Conservation (phyloP, 805 yeast species). For the Lipomyces chichibuensis region DNA sequence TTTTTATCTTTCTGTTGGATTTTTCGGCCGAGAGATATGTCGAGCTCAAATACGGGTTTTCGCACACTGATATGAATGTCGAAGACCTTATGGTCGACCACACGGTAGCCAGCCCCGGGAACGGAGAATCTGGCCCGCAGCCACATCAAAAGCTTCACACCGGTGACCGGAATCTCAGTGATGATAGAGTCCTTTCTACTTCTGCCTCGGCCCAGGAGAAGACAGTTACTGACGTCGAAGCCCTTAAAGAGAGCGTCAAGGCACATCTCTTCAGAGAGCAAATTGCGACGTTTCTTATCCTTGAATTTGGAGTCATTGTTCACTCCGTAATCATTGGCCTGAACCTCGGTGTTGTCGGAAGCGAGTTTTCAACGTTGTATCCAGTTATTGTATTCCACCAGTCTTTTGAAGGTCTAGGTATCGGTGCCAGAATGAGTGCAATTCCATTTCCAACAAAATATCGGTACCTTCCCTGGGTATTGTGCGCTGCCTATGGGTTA, state of each 20-base stretch:
- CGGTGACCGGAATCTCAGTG: slow-evolving; percentile 12
- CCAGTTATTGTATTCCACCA: slow-evolving; percentile 60
- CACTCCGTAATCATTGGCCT: slow-evolving; percentile 84
- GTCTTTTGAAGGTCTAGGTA: slow-evolving; percentile 77
- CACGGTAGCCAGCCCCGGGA: neutral
- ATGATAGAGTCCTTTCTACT: slow-evolving; percentile 19
- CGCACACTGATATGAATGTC: neutral
- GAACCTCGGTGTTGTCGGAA: slow-evolving; percentile 75
- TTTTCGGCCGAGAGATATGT: slow-evolving; percentile 51
- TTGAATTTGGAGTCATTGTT: slow-evolving; percentile 80
- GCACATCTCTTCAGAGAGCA: slow-evolving; percentile 26
- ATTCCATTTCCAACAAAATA: slow-evolving; percentile 56
- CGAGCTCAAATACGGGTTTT: slow-evolving; percentile 12
- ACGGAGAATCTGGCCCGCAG: slow-evolving; percentile 11
- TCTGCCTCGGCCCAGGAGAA: slow-evolving; percentile 6
- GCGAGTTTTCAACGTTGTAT: slow-evolving; percentile 70
- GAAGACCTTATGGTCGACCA: neutral
- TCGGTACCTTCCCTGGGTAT: slow-evolving; percentile 55
- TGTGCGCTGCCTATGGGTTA: slow-evolving; percentile 57
- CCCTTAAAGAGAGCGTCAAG: slow-evolving; percentile 9
- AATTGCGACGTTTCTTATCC: slow-evolving; percentile 54
- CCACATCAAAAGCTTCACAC: slow-evolving; percentile 34
- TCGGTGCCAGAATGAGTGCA: slow-evolving; percentile 68
- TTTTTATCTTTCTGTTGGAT: slow-evolving; percentile 54
- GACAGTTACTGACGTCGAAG: neutral